Evolutionary conservation across 2,329 filamentous ascomycete species (phyloP), one percentile per base, ranked within the genome.

Genomic region (Coniochaeta sp.): DNA sequence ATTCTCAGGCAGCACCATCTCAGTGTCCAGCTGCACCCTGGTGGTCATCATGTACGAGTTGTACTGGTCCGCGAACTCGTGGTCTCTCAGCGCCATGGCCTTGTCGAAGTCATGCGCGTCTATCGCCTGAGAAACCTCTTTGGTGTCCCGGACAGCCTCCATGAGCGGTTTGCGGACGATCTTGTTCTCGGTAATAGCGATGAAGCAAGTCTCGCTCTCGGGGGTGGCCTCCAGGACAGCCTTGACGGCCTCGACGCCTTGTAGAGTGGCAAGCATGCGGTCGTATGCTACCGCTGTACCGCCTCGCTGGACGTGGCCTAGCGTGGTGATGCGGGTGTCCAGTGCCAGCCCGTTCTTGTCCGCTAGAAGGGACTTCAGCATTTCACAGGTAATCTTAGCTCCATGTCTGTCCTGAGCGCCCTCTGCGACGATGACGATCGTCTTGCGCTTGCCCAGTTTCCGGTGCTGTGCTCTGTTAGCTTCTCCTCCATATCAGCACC

Each of bases 101-200:
- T 80, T 85, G 38, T 89, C 87, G 70, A 97, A 99, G 67, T 98
- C 88, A 71, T 92, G 93, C 59, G 81, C 85, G 26, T 91, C 83
- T 61, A 99, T 96, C 34, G 90, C 89, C 66, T 84, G 83, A 16
- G 91, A 85, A 0, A 98, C 91, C 60, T 89, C 83, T 73, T 97
- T 89, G 31, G 95, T 99, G 69, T 92, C 85, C 55, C 84, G 79
- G 12, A 99, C 95, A 1, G 95, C 93, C 71, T 96, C 85, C 79
- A 98, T 89, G 28, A 99, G 79, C 22, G 92, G 89, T 67, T 93
- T 92, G 60, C 93, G 86, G 65, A 92, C 87, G 71, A 99, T 98
- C 79, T 99, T 96, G 83, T 98, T 98, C 79, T 99, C 95, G 64
- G 89, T 93, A 67, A 99, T 93, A 67, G 92, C 93, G 71, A 99